Conservation (phyloP, 192 early-diverging fungal species). For the Umbelopsis sp. region DNA sequence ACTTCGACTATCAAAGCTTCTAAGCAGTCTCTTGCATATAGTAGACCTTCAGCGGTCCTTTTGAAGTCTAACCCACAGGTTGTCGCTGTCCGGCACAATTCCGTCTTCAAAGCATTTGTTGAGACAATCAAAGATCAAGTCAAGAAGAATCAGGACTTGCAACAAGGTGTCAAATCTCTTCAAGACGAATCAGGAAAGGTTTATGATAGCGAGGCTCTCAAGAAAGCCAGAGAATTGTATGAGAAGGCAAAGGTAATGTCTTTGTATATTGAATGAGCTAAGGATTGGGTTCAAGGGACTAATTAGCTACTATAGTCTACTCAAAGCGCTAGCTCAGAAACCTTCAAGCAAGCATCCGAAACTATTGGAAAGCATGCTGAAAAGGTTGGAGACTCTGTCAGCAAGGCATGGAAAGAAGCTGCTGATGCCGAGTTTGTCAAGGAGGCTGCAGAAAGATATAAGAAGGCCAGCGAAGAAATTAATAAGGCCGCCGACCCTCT, state of each 20-base stretch:
- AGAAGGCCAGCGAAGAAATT: constrained; percentile 36
- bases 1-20: constrained; percentile 1
- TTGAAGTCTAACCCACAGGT: not conserved
- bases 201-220: constrained; percentile 84
- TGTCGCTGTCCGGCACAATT: constrained; percentile 28
- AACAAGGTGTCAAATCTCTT: constrained; percentile 88
- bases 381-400: constrained; percentile 64
- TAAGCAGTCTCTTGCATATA: not conserved
- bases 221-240: constrained; percentile 78
- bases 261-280: not conserved
- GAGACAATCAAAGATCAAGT: constrained; percentile 91
- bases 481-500: constrained; percentile 39
- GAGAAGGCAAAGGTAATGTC: constrained; percentile 53
- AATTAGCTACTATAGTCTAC: constrained; percentile 9
- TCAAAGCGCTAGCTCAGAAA: constrained; percentile 46
- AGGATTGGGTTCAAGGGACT: not conserved
- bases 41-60: not conserved
- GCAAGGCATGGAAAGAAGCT: constrained; percentile 67
- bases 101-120: constrained; percentile 78
- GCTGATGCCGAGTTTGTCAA: constrained; percentile 78
- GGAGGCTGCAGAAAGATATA: constrained; percentile 71
- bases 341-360: constrained; percentile 62
- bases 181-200: constrained; percentile 81
- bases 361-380: constrained; percentile 72
- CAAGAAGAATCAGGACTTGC: constrained; percentile 92